phyloP scores from a whole-genome alignment of 305 asterid species.

The Galium porrigens region DNA sequence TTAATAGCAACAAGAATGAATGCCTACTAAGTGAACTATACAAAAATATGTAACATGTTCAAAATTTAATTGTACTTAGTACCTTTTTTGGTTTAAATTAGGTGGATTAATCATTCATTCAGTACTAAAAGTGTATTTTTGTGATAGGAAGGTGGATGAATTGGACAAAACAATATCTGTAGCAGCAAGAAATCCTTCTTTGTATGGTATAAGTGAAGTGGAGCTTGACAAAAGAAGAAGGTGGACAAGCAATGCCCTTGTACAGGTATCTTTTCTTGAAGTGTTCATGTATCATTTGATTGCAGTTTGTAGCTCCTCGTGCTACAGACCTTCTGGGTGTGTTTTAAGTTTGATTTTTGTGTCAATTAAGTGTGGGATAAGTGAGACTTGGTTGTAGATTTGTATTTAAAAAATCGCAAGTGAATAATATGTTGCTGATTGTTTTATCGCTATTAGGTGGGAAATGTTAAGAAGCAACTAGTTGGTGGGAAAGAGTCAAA shows the following conservation, averaged over 20 bases:
- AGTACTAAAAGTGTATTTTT: slow-evolving; percentile 34
- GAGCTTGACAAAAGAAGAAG: slow-evolving; percentile 79
- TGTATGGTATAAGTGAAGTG: slow-evolving; percentile 50
- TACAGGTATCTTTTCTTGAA: slow-evolving; percentile 40
- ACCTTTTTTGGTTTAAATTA: not conserved
- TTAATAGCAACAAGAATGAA: not conserved
- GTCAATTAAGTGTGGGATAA: not conserved
- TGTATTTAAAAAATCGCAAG: not conserved
- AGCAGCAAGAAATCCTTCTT: slow-evolving; percentile 69
- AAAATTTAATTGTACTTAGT: not conserved
- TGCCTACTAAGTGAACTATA: slow-evolving; percentile 1
- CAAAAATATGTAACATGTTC: not conserved
- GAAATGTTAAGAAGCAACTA: slow-evolving; percentile 55
- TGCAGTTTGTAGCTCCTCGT: not conserved
- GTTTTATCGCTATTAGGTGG: slow-evolving; percentile 39
- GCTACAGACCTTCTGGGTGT: not conserved
- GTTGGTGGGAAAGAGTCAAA: slow-evolving; percentile 37
- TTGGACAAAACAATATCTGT: slow-evolving; percentile 72
- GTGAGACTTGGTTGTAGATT: not conserved
- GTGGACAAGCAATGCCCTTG: slow-evolving; percentile 84
- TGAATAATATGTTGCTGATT: not conserved
- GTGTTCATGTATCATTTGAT: not conserved
- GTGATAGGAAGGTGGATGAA: slow-evolving; percentile 83
- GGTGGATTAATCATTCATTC: slow-evolving; percentile 14
- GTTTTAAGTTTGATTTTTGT: not conserved